phyloP scores from a whole-genome alignment of 2,329 filamentous ascomycete genomes.

The Shiraia sp. region DNA sequence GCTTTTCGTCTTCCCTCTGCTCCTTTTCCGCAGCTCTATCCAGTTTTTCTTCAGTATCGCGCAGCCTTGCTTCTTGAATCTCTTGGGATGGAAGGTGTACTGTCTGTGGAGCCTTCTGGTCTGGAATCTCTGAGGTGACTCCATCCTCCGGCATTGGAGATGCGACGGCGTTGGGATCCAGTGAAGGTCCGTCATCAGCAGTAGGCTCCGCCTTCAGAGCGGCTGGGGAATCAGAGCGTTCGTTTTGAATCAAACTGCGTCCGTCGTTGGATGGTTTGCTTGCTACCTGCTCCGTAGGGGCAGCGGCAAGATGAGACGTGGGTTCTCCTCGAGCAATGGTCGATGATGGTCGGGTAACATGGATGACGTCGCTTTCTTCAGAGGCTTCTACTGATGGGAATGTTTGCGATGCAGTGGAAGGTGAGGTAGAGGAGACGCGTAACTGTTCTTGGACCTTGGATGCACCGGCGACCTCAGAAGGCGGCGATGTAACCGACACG shows the following conservation, averaged over 20 bases:
- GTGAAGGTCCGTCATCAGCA: slow-evolving; percentile 21
- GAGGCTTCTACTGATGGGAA: slow-evolving; percentile 22
- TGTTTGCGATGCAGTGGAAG: slow-evolving; percentile 32
- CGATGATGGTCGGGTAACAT: slow-evolving; percentile 12
- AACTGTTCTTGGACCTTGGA: slow-evolving; percentile 40
- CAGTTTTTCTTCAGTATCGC: slow-evolving; percentile 46
- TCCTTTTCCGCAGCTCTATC: slow-evolving; percentile 43
- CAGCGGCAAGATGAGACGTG: slow-evolving; percentile 9
- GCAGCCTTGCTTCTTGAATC: slow-evolving; percentile 52
- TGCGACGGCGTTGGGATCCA: slow-evolving; percentile 26
- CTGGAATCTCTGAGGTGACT: slow-evolving; percentile 1
- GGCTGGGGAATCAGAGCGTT: slow-evolving; percentile 11
- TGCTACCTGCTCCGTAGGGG: slow-evolving; percentile 15
- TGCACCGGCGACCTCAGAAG: slow-evolving; percentile 20
- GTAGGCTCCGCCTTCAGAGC: slow-evolving; percentile 13
- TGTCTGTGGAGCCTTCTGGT: slow-evolving; percentile 37
- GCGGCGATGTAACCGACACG: slow-evolving; percentile 18
- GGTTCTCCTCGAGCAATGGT: slow-evolving; percentile 10
- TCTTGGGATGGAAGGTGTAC: slow-evolving; percentile 56
- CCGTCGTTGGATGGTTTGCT: slow-evolving; percentile 10
- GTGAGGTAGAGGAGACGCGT: slow-evolving; percentile 40
- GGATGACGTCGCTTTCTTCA: slow-evolving; percentile 15
- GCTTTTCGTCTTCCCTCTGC: slow-evolving; percentile 44
- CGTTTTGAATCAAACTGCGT: slow-evolving; percentile 3
- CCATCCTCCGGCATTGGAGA: slow-evolving; percentile 41